Conservation (phyloP, 768 basidiomycete genomes). For the Ephemerocybe angulata region DNA sequence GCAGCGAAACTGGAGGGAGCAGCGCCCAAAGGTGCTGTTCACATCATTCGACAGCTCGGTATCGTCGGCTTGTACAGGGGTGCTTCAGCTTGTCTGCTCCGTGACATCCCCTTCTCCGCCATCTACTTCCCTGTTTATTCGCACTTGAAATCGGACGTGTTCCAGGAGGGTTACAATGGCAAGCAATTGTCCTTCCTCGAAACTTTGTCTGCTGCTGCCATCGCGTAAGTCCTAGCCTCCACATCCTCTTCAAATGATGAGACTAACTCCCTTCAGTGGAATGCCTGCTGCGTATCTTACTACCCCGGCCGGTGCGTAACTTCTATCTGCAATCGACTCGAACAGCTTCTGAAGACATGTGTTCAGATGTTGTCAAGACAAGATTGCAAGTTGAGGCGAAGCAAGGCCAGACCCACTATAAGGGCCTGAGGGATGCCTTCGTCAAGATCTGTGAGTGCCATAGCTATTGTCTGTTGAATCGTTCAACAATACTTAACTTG, state of each 20-base stretch:
- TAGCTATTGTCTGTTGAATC: constrained; percentile 6
- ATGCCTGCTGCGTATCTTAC: constrained; percentile 97
- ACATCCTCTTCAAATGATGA: constrained; percentile 23
- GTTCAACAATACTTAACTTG: constrained; percentile 13
- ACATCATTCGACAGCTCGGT: constrained; percentile 91
- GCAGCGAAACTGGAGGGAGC: constrained; percentile 83
- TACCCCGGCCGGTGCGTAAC: constrained; percentile 73
- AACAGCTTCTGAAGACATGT: not conserved
- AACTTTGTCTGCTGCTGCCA: constrained; percentile 76
- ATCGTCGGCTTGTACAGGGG: constrained; percentile 92
- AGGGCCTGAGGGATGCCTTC: constrained; percentile 86
- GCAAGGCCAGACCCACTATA: constrained; percentile 88
- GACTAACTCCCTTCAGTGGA: constrained; percentile 53
- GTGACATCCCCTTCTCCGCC: constrained; percentile 96
- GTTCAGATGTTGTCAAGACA: constrained; percentile 94
- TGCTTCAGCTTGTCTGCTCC: constrained; percentile 86
- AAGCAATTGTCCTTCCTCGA: constrained; percentile 90
- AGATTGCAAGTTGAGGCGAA: constrained; percentile 90
- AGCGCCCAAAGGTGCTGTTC: constrained; percentile 78
- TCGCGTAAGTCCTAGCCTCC: constrained; percentile 55
- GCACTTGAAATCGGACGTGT: constrained; percentile 89
- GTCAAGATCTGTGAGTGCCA: constrained; percentile 74
- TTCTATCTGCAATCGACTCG: constrained; percentile 8
- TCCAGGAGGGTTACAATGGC: constrained; percentile 93
- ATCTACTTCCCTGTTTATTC: constrained; percentile 88